Base-by-base conservation (phyloP, 768 basidiomycete species). In the Pulveroboletus ravenelii region DNA sequence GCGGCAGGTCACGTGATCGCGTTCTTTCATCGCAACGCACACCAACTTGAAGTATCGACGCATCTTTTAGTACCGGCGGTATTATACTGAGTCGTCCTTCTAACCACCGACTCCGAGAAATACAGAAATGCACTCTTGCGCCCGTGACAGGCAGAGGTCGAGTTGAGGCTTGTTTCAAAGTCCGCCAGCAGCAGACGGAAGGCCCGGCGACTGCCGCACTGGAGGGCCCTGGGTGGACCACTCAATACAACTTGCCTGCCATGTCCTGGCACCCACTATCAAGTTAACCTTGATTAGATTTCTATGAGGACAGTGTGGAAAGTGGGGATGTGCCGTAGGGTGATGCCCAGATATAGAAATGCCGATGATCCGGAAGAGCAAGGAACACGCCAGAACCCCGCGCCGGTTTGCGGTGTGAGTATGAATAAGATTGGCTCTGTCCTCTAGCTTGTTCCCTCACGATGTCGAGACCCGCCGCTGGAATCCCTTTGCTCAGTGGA, bases 401-500 rank as follows among this genome's bases (percentile, higher is more conserved):
- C 30, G 10, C 23, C 18, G 9, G 15, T 1, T n/a, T 17, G 35
- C 23, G 6, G 30, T 20, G 35, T 37, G 6, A 1, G 0, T 14
- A 43, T 53, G 48, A 50, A 43, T 46, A 54, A 53, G 27, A 27
- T 27, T 20, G 20, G 9, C 9, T 30, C 23, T 27, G 13, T 31
- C 8, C 31, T 25, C 36, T 31, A 31, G 0, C 40, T 6, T 14
- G 2, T 32, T 13, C 18, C 2, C 10, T 20, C 42, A 42, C 34
- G 46, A 64, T 64, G 63, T 64, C 63, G 3, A 56, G 59, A 44
- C 50, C 12, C 15, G 15, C 12, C 15, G 15, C 48, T n/a, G 87
- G 87, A 31, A 68, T 89, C 51, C 87, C 87, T 1, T 69, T 89
- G 10, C 75, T 89, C 37, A 89, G 86, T 55, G 85, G 85, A 2